Percentiles rank a stretch among this genome's conserved stretches.
These are phyloP conservation scores for Picea glauca DNA, from an alignment of 75 land plant species.

Conservation along the genomic window DNA sequence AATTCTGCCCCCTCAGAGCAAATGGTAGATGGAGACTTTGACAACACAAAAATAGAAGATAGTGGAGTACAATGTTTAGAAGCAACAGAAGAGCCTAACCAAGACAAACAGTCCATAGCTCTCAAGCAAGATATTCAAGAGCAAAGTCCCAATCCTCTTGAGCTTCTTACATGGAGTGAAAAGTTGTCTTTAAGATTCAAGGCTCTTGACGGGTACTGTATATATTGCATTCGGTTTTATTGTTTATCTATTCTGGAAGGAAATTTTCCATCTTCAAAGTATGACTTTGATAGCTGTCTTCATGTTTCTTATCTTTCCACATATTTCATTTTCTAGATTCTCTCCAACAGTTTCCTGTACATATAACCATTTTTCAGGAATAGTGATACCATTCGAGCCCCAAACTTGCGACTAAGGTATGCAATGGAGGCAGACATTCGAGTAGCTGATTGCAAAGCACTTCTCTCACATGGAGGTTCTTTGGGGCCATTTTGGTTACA, in stretches of 20 bases:
- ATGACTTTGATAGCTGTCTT: not conserved
- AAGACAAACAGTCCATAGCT: not conserved
- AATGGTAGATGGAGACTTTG: not conserved
- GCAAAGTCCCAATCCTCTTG: conserved; percentile 13
- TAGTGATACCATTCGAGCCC: conserved; percentile 5
- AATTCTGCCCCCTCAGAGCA: not conserved
- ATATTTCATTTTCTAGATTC: not conserved
- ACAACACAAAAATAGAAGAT: conserved; percentile 1
- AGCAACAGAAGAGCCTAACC: conserved; percentile 10
- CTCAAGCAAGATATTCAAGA: conserved; percentile 3
- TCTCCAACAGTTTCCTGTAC: not conserved
- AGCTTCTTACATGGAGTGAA: conserved; percentile 42
- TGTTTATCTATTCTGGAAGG: conserved; percentile 4
- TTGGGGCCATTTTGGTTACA: conserved; percentile 65
- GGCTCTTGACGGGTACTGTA: conserved; percentile 33
- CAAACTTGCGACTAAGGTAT: conserved; percentile 23
- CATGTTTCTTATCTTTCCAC: not conserved
- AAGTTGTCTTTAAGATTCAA: conserved; percentile 40
- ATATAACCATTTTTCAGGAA: conserved; percentile 11
- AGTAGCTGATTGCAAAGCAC: conserved; percentile 66
- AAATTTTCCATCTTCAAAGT: not conserved
- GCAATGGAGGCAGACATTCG: conserved; percentile 57
- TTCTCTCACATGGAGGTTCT: conserved; percentile 45
- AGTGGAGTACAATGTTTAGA: conserved; percentile 5
- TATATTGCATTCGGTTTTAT: not conserved